Evolutionary conservation across 768 basidiomycete species (phyloP).

Genomic region (Cystobasidium ongulense): DNA sequence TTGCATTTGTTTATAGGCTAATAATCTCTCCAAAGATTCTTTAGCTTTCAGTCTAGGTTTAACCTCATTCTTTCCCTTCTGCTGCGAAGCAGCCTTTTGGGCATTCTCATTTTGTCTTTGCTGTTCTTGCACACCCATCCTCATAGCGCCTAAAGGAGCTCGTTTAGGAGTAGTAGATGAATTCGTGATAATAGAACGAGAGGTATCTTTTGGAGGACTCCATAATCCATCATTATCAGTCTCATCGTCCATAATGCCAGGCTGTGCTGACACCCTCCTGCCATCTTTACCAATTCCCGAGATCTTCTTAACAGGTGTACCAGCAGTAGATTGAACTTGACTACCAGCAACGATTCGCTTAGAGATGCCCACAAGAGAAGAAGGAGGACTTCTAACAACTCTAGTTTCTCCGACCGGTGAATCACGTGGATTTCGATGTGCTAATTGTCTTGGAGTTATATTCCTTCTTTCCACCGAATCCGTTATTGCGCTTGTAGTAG

Average conservation of each 20-base stretch:
- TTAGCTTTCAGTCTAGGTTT: constrained; percentile 13
- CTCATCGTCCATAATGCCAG: constrained; percentile 20
- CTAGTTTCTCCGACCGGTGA: constrained; percentile 14
- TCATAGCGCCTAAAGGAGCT: background rate
- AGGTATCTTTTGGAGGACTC: constrained; percentile 11
- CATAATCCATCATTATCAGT: constrained; percentile 13
- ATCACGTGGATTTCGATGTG: constrained; percentile 22
- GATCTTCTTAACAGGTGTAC: background rate
- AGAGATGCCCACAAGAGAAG: background rate
- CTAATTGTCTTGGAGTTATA: constrained; percentile 9
- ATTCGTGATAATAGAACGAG: too few relatives aligned
- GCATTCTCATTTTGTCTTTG: background rate
- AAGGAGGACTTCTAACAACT: constrained; percentile 9
- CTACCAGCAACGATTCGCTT: background rate
- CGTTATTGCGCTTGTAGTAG: background rate
- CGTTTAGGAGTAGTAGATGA: too few relatives aligned
- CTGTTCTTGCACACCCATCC: too few relatives aligned
- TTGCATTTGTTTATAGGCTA: background rate
- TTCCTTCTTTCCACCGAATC: background rate
- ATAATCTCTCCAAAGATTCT: constrained; percentile 18
- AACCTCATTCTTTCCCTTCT: background rate
- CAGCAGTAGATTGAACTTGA: background rate
- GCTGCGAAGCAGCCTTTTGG: background rate
- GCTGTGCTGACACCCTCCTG: background rate
- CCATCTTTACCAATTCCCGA: background rate